Evolutionary conservation across 2,329 filamentous ascomycete species (phyloP), one percentile per base, ranked within the genome.

Genomic region (Pyrenophora graminea): DNA sequence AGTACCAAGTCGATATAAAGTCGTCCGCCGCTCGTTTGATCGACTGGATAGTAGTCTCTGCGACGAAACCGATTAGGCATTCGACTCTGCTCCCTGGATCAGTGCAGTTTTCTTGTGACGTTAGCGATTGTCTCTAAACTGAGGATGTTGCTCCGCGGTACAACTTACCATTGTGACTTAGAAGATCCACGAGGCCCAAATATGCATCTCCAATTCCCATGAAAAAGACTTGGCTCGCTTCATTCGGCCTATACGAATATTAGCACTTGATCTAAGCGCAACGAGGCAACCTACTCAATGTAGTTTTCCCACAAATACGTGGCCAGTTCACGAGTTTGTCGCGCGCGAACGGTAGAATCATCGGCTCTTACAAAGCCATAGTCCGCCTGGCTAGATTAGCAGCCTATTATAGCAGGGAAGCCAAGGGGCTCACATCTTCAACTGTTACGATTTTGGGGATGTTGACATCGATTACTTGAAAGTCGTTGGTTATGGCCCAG

Each of bases 261-360:
- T 34, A 58, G 27, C 23, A 27, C 15, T n/a, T 13, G 5, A 6
- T 19, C n/a, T 0, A 25, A 37, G 13, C 10, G 3, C 17, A 15
- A 6, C 21, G 6, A 4, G 4, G 19, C 17, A 13, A 61, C 78
- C 63, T 73, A 84, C 78, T 96, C 90, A 17, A 99, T 85, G 67
- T 97, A 97, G 68, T 99, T 99, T 63, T 97, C 92, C 94, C 94
- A 99, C 12, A 99, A 78, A 67, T 96, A 97, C 53, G 83, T 85
- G 4, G 93, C 85, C 9, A 97, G 77, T 54, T 93, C 86, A 55
- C 88, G 85, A 0, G 80, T 82, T 46, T 79, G 79, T 19, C 70
- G 70, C 7, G 67, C 69, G 30, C 76, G 70, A 44, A 59, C 55
- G 23, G 72, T 69, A 12, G 66, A 52, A 17, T 64, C 53, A 84